These are phyloP conservation scores for Trametes villosa DNA, from an alignment of 768 basidiomycete genomes.

Conservation along the genomic window DNA sequence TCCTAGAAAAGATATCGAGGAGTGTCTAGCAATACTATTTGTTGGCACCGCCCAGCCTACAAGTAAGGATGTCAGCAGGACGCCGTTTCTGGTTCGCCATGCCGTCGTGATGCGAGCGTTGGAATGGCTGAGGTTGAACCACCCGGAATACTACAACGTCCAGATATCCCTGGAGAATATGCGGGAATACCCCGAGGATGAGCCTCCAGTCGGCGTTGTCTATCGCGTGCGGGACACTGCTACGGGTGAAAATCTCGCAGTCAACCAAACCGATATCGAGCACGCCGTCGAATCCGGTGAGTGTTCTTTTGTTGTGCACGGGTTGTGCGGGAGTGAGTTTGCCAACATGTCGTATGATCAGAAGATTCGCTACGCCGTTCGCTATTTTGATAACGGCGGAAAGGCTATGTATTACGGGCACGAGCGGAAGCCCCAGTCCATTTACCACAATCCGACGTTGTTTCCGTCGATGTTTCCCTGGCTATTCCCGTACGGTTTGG, in stretches of 20 bases:
- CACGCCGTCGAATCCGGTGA: neutral
- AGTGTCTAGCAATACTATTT: slow-evolving; percentile 36
- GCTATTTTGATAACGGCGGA: slow-evolving; percentile 8
- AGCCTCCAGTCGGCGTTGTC: slow-evolving; percentile 3
- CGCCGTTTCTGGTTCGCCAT: slow-evolving; percentile 29
- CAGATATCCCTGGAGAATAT: slow-evolving; percentile 14
- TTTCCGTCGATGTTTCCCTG: slow-evolving; percentile 25
- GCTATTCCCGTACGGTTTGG: slow-evolving; percentile 24
- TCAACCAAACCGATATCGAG: neutral
- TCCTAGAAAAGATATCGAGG: slow-evolving; percentile 21
- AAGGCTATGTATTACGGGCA: slow-evolving; percentile 5
- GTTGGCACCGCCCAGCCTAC: slow-evolving; percentile 34
- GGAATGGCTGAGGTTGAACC: slow-evolving; percentile 28
- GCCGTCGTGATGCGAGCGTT: slow-evolving; percentile 23
- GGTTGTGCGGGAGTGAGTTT: slow-evolving; percentile 2
- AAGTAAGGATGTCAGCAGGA: slow-evolving; percentile 30
- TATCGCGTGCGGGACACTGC: neutral
- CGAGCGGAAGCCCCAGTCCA: slow-evolving; percentile 4
- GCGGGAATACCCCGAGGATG: slow-evolving; percentile 8
- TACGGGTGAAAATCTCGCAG: neutral
- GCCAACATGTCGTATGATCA: neutral
- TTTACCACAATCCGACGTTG: slow-evolving; percentile 21
- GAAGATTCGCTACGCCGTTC: neutral
- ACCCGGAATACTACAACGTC: slow-evolving; percentile 20
- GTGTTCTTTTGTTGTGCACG: slow-evolving; percentile 18